These are phyloP conservation scores for Hypsizygus marmoreus DNA, from an alignment of 768 basidiomycete genomes.

Conservation along the genomic window DNA sequence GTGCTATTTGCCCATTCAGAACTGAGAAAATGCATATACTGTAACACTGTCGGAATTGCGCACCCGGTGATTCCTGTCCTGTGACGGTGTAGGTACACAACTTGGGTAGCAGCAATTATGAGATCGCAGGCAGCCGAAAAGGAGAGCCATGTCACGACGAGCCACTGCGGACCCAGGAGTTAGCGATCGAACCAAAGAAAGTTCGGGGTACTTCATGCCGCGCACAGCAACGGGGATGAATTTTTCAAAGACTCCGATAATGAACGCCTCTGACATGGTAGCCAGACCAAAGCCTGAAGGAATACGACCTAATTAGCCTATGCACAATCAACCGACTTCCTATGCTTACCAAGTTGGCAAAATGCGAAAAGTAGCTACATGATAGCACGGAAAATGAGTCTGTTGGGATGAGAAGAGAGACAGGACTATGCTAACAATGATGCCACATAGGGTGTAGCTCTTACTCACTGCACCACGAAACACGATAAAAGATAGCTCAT, in stretches of 20 bases:
- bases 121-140: neutral
- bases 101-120: neutral
- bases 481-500: neutral
- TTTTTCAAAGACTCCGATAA: neutral
- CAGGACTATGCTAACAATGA: neutral
- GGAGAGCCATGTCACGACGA: neutral
- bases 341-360: neutral
- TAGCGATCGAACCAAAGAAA: too few species aligned
- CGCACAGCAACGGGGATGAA: neutral
- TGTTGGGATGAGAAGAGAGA: neutral
- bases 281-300: conserved; percentile 1
- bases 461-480: neutral
- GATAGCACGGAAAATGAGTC: neutral
- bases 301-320: too few species aligned
- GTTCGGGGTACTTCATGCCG: too few species aligned
- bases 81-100: neutral
- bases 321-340: too few species aligned
- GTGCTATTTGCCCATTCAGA: neutral
- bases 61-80: too few species aligned
- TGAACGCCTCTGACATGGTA: conserved; percentile 3
- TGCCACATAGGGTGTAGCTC: neutral
- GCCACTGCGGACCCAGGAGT: too few species aligned
- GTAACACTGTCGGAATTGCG: too few species aligned
- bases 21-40: neutral
- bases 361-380: neutral